Conservation (phyloP, 495 filamentous ascomycete species). For the Hypoxylon rickii region DNA sequence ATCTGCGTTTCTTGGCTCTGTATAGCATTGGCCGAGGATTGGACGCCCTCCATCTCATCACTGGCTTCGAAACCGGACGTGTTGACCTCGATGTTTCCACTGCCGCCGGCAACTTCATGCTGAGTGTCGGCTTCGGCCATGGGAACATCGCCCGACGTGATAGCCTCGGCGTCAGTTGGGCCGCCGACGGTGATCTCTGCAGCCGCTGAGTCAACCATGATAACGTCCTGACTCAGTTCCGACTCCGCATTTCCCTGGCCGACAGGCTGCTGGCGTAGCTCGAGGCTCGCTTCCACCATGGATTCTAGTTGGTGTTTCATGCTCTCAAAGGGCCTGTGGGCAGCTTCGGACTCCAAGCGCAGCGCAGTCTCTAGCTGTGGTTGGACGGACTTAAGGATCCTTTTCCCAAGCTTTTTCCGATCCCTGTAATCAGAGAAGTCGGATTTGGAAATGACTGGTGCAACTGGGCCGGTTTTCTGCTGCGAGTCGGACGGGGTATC, state of each 20-base stretch:
- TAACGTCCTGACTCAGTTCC: slow-evolving; percentile 43
- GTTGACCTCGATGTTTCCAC: slow-evolving; percentile 49
- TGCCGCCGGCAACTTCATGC: slow-evolving; percentile 25
- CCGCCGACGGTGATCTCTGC: slow-evolving; percentile 49
- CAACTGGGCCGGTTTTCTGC: slow-evolving; percentile 32
- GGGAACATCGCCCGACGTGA: slow-evolving; percentile 25
- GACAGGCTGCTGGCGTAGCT: slow-evolving; percentile 43
- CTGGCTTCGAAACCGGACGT: slow-evolving; percentile 39
- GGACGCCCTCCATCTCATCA: slow-evolving; percentile 40
- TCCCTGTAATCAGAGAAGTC: slow-evolving; percentile 45
- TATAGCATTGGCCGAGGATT: slow-evolving; percentile 30
- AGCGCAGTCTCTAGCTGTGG: slow-evolving; percentile 75
- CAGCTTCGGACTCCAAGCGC: slow-evolving; percentile 78
- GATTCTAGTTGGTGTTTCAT: slow-evolving; percentile 73
- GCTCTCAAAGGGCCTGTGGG: slow-evolving; percentile 67
- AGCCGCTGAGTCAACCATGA: slow-evolving; percentile 53
- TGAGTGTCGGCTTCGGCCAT: slow-evolving; percentile 35
- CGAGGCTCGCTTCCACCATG: slow-evolving; percentile 65
- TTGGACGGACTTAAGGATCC: slow-evolving; percentile 81
- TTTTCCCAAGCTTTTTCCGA: slow-evolving; percentile 72
- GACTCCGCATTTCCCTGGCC: slow-evolving; percentile 35
- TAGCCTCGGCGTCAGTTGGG: slow-evolving; percentile 35
- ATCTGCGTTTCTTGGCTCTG: slow-evolving; percentile 19
- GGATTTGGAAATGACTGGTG: slow-evolving; percentile 38
- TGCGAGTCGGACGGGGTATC: slow-evolving; percentile 28